These are phyloP conservation scores for Jacaranda copaia DNA, from an alignment of 257 asterid genomes.

Conservation along the genomic window DNA sequence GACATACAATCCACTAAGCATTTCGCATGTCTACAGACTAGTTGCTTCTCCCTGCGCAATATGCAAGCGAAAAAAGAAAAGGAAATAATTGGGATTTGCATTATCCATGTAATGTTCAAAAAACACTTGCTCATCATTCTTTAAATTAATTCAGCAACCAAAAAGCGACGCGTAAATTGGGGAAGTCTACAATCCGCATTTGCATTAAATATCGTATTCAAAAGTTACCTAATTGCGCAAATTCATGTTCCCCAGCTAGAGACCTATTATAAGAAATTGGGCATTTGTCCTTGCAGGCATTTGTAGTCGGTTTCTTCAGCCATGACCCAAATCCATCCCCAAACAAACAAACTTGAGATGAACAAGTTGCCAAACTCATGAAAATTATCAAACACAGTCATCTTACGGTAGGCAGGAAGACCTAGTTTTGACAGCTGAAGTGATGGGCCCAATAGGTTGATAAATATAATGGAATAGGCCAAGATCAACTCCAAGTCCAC, in stretches of 20 bases:
- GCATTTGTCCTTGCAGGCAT: conserved; percentile 24
- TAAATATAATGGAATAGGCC: conserved; percentile 22
- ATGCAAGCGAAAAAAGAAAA: conserved; percentile 50
- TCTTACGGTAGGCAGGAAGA: conserved; percentile 17
- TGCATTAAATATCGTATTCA: conserved; percentile 2
- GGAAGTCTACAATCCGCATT: conserved; percentile 27
- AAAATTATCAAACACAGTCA: conserved; percentile 24
- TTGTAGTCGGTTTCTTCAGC: conserved; percentile 30
- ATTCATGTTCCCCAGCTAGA: conserved; percentile 27
- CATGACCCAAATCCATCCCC: conserved; percentile 11
- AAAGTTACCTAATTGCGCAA: conserved; percentile 18
- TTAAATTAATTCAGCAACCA: conserved; percentile 33
- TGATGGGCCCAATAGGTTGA: conserved; percentile 17
- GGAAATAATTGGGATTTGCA: conserved; percentile 66
- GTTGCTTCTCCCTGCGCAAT: conserved; percentile 74
- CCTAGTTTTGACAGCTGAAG: conserved; percentile 24
- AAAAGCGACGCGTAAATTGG: conserved; percentile 13
- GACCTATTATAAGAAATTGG: conserved; percentile 11
- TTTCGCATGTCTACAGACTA: conserved; percentile 51
- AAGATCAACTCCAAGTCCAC: conserved; percentile 24
- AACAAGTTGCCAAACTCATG: conserved; percentile 28
- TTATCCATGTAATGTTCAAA: conserved; percentile 34
- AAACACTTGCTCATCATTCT: conserved; percentile 30
- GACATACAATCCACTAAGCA: conserved; percentile 56
- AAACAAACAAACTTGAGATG: conserved; percentile 14